Conservation (phyloP, 108 stramenopile genomes). For the Nannochloropsis salina region DNA sequence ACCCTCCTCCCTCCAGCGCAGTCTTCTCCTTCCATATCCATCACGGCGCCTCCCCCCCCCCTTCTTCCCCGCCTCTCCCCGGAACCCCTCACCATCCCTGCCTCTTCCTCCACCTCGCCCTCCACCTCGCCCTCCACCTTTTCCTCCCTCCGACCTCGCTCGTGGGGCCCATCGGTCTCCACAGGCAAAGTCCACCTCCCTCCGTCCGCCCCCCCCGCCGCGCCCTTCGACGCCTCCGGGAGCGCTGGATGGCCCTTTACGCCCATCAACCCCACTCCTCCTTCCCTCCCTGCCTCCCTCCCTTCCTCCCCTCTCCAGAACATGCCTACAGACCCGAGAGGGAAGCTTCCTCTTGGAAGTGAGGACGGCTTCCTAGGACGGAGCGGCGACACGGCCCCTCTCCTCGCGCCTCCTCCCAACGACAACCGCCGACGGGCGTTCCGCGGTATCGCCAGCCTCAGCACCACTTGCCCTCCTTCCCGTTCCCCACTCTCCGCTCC, state of each 20-base stretch:
- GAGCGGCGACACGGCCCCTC: background rate
- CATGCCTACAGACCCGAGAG: no score
- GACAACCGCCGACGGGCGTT: background rate
- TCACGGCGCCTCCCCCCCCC: background rate
- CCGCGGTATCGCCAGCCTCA: background rate
- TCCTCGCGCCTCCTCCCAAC: background rate
- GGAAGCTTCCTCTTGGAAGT: no score
- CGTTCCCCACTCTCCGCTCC: background rate
- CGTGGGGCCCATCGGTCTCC: background rate
- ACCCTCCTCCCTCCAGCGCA: no score
- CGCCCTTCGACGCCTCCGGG: background rate
- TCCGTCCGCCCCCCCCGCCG: background rate
- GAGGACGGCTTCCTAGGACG: no score
- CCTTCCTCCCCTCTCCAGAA: background rate
- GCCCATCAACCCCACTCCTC: background rate
- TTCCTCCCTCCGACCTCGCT: slow-evolving; percentile 14
- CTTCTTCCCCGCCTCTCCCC: background rate
- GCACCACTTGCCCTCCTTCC: background rate
- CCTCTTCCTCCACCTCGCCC: background rate
- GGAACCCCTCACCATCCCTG: background rate
- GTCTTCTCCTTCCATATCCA: background rate
- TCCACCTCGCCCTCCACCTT: background rate
- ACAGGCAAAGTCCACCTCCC: no score
- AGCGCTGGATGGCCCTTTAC: background rate
- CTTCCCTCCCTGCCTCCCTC: background rate